Percentiles rank a stretch among this genome's conserved stretches.
Evolutionary conservation across 2,329 filamentous ascomycete genomes (phyloP).

Genomic region (Botryotinia calthae): DNA sequence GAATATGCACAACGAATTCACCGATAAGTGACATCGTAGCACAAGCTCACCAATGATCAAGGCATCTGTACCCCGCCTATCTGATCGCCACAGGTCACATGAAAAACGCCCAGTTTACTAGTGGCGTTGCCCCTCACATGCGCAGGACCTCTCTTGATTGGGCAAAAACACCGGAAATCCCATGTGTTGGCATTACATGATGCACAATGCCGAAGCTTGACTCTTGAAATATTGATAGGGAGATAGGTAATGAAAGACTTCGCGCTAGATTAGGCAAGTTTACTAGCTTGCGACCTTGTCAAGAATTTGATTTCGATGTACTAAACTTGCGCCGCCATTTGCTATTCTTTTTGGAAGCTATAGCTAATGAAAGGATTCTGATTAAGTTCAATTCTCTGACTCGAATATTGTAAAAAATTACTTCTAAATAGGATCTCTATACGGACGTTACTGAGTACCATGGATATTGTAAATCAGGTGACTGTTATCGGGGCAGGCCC

Average conservation of each 20-base stretch:
- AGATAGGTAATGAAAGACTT: neutral
- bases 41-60: neutral
- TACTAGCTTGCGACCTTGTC: neutral
- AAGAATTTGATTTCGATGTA: neutral
- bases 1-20: neutral
- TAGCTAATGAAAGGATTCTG: neutral
- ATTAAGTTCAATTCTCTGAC: no score
- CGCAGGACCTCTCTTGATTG: neutral
- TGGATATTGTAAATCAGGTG: slow-evolving; percentile 26
- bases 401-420: neutral
- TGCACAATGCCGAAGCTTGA: neutral
- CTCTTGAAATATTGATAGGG: neutral
- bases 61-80: neutral
- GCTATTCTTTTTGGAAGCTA: neutral
- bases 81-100: neutral
- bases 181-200: slow-evolving; percentile 15
- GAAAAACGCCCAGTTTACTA: neutral
- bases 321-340: neutral
- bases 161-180: neutral
- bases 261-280: neutral
- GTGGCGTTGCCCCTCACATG: neutral
- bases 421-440: neutral
- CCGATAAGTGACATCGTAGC: neutral
- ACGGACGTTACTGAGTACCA: neutral
- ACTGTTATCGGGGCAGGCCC: slow-evolving; percentile 44